phyloP scores from a whole-genome alignment of 75 land plant genomes.

The Sequoia sempervirens region DNA sequence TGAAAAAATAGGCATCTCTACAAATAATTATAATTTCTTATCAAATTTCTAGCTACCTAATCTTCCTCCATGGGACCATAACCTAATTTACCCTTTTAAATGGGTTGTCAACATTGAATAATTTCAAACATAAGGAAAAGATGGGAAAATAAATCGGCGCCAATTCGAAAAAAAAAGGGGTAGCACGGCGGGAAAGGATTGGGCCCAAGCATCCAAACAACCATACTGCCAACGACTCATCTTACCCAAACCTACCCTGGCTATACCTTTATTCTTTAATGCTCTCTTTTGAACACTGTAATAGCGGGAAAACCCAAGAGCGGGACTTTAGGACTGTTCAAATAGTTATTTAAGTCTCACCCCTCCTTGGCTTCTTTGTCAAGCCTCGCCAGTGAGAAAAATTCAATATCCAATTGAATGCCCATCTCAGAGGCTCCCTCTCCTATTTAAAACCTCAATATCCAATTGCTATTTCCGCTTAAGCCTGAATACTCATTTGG shows the following conservation, averaged over 20 bases:
- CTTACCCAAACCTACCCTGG: background rate
- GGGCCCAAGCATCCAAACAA: background rate
- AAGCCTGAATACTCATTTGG: background rate
- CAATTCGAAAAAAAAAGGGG: background rate
- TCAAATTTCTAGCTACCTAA: too few species aligned
- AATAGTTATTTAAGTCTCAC: background rate
- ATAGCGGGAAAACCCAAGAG: slow-evolving; percentile 2
- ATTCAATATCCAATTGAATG: background rate
- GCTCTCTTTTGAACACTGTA: background rate
- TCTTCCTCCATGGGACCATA: too few species aligned
- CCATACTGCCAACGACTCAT: background rate
- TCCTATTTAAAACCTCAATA: background rate
- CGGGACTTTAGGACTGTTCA: slow-evolving; percentile 1
- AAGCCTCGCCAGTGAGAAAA: background rate
- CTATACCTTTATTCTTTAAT: background rate
- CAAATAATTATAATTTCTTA: too few species aligned
- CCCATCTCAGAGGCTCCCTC: background rate
- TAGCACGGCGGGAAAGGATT: background rate
- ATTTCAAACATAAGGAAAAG: background rate
- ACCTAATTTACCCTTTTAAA: too few species aligned
- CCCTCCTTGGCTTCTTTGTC: background rate
- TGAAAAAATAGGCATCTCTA: too few species aligned
- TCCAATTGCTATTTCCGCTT: background rate
- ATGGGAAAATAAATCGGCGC: background rate
- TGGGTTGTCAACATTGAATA: too few species aligned